Base-by-base conservation (phyloP, 2,329 filamentous ascomycete genomes). In the Xylariales sp. region DNA sequence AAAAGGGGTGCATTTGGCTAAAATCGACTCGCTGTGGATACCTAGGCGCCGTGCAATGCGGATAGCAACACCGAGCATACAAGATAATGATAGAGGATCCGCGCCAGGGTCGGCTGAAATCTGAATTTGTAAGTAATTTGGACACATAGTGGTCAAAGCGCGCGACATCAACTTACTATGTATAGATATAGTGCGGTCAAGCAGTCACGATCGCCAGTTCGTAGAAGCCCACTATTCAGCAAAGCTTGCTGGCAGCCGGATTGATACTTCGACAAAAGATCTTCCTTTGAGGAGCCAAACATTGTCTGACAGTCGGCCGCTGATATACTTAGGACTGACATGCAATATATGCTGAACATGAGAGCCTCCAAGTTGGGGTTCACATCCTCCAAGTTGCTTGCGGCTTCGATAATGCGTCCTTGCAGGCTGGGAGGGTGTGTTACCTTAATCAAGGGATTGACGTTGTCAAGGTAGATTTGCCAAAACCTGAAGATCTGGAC, bases 1-100 rank as follows among this genome's bases (percentile, higher is more conserved):
- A 10, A 74, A 69, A 5, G 50, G 39, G 4, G 45, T 47, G 15
- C 40, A 54, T 16, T 46, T 53, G 2, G 53, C 34, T 11, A 55
- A 47, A 1, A 45, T 47, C 0, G 64, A 50, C 51, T 82, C 78
- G 39, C 51, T 65, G 37, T 80, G 68, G 4, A 82, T 61, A 1
- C 76, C 73, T 58, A 82, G 71, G 6, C 73, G 66, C 43, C 74
- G 64, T 2, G 74, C 78, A n/a, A 76, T 74, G 16, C 77, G 77
- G 11, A 80, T 61, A 0, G 73, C 73, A 12, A 77, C 52, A 3
- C 69, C 73, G 9, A 80, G 60, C 56, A 78, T 67, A 0, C 70
- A 68, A 1, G 70, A 75, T 0, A 78, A 45, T 4, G 76, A 72
- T 12, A 65, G 66, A 10, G 75, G 74, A 46, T 75, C 68, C 3